Percentiles rank a stretch among this genome's conserved stretches.
Conservation (phyloP, 768 basidiomycete species). For the Ramaria sp. region DNA sequence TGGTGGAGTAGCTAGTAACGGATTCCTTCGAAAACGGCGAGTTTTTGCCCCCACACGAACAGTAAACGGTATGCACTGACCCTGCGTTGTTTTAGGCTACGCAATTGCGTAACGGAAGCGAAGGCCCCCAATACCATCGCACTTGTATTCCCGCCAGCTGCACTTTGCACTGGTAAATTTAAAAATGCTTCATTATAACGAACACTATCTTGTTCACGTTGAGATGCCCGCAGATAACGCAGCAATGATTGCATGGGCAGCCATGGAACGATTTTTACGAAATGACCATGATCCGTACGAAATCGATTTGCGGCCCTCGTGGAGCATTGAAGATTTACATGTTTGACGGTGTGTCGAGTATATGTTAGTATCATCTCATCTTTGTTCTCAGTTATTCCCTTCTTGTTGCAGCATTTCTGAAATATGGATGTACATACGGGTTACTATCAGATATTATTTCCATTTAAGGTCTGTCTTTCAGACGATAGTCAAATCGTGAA, state of each 20-base stretch:
- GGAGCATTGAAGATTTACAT: constrained; percentile 59
- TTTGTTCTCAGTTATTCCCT: neutral
- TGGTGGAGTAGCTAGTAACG: constrained; percentile 91
- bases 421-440: neutral
- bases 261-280: constrained; percentile 66
- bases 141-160: constrained; percentile 64
- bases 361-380: neutral
- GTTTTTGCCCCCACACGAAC: constrained; percentile 7
- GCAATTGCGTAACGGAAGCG: constrained; percentile 14
- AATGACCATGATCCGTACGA: constrained; percentile 52
- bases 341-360: neutral
- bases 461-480: neutral
- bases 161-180: constrained; percentile 66
- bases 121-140: constrained; percentile 25
- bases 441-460: neutral
- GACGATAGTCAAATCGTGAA: constrained; percentile 2
- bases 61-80: neutral
- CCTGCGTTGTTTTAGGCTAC: constrained; percentile 20
- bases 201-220: neutral
- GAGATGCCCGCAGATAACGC: constrained; percentile 69
- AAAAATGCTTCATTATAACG: neutral
- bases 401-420: neutral
- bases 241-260: constrained; percentile 93
- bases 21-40: constrained; percentile 54
- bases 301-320: constrained; percentile 54